These are phyloP conservation scores for Euclidium syriacum DNA, from an alignment of 345 rosid genomes.

Conservation along the genomic window DNA sequence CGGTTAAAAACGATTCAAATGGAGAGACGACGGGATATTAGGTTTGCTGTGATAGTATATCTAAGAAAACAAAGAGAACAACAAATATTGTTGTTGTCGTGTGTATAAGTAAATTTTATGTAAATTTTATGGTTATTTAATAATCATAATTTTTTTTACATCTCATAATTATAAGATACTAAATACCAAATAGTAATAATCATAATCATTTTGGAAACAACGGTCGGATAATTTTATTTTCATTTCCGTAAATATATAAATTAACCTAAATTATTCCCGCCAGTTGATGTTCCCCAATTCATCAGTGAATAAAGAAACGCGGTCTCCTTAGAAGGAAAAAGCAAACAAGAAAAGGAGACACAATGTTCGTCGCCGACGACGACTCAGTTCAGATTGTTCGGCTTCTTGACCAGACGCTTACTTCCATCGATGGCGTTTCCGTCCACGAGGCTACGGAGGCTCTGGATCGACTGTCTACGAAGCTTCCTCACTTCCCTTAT, in stretches of 20 bases:
- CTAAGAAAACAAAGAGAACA: too few species aligned
- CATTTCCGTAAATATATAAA: not conserved
- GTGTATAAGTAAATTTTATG: too few species aligned
- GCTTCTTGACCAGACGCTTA: slow-evolving; percentile 60
- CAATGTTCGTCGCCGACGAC: slow-evolving; percentile 23
- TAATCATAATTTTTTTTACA: too few species aligned
- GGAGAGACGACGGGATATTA: too few species aligned
- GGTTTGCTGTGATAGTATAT: too few species aligned
- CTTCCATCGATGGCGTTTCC: slow-evolving; percentile 40
- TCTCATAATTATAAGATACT: too few species aligned
- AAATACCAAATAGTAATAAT: too few species aligned
- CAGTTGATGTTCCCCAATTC: not conserved
- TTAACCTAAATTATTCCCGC: slow-evolving; percentile 23
- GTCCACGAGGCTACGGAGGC: slow-evolving; percentile 51
- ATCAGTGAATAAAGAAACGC: slow-evolving; percentile 3
- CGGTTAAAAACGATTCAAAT: too few species aligned
- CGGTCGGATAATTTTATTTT: too few species aligned
- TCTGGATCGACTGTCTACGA: slow-evolving; percentile 59
- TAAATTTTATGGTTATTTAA: too few species aligned
- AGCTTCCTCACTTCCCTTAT: slow-evolving; percentile 57
- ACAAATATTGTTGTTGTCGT: too few species aligned
- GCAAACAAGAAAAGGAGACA: not conserved
- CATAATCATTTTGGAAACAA: too few species aligned
- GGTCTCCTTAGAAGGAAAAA: not conserved
- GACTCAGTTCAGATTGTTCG: slow-evolving; percentile 34